Conservation (phyloP, 768 basidiomycete genomes). For the Dacryopinax spathularia region DNA sequence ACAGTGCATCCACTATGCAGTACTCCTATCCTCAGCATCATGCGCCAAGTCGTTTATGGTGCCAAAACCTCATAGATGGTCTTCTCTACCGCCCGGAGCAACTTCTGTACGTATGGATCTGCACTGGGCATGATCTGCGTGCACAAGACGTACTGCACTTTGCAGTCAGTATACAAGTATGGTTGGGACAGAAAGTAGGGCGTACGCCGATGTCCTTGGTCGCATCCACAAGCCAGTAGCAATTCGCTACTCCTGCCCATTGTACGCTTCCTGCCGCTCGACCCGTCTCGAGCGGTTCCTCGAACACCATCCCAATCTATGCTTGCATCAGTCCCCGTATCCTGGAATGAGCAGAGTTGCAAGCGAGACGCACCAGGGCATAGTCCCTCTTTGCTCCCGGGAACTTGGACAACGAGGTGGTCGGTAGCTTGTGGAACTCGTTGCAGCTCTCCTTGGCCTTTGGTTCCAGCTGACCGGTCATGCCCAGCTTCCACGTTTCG, state of each 20-base stretch:
- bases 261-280: background rate
- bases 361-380: background rate
- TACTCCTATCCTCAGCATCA: no score
- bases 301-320: conserved; percentile 1
- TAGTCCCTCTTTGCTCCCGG: background rate
- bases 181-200: background rate
- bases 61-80: background rate
- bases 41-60: no score
- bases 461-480: background rate
- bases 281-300: background rate
- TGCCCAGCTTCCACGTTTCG: background rate
- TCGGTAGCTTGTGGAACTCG: background rate
- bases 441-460: conserved; percentile 2
- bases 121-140: background rate
- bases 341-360: background rate
- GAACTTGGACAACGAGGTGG: background rate
- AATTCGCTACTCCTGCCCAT: background rate
- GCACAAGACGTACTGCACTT: background rate
- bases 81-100: background rate
- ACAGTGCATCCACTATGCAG: no score
- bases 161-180: background rate
- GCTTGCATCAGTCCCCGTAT: no score
- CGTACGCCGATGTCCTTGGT: background rate
- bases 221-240: conserved; percentile 1
- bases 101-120: background rate